These are phyloP conservation scores for Pyropia yezoensis DNA, from an alignment of 23 red algal species.

Conservation along the genomic window DNA sequence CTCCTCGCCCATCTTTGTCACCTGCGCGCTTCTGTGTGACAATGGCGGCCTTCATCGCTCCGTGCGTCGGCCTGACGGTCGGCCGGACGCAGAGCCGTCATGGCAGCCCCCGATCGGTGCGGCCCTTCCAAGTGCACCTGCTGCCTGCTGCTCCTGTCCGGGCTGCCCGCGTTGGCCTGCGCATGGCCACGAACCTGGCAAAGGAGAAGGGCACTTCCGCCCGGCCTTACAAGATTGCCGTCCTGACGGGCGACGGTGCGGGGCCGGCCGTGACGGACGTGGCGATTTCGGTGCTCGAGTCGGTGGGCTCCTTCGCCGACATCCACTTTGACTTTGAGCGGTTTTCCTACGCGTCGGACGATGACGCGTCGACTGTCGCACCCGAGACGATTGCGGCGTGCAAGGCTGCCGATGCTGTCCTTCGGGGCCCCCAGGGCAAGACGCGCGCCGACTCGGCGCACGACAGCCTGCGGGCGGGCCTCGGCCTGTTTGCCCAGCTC, in stretches of 20 bases:
- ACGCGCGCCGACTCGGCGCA: constrained; percentile 33
- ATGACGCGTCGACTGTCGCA: constrained; percentile 34
- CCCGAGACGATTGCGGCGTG: constrained; percentile 60
- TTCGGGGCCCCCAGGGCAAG: constrained; percentile 57
- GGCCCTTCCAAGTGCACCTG: no score
- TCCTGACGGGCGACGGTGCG: constrained; percentile 67
- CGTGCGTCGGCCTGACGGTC: no score
- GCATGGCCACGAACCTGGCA: no score
- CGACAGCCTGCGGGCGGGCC: constrained; percentile 35
- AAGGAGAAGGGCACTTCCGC: constrained; percentile 16
- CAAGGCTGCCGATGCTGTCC: constrained; percentile 62
- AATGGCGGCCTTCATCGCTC: no score
- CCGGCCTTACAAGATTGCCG: constrained; percentile 70
- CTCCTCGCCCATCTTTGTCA: no score
- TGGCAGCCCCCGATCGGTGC: no score
- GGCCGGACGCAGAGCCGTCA: no score
- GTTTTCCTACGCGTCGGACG: constrained; percentile 35
- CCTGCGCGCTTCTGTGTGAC: no score
- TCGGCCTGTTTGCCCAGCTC: constrained; percentile 86
- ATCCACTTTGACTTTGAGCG: constrained; percentile 68
- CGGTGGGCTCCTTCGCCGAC: constrained; percentile 38
- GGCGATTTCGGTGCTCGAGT: constrained; percentile 46
- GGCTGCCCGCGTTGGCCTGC: no score
- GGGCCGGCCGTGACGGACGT: constrained; percentile 55
- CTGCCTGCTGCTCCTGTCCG: no score